Base-by-base conservation (phyloP, 2,329 filamentous ascomycete genomes). In the Talaromyces sp. region DNA sequence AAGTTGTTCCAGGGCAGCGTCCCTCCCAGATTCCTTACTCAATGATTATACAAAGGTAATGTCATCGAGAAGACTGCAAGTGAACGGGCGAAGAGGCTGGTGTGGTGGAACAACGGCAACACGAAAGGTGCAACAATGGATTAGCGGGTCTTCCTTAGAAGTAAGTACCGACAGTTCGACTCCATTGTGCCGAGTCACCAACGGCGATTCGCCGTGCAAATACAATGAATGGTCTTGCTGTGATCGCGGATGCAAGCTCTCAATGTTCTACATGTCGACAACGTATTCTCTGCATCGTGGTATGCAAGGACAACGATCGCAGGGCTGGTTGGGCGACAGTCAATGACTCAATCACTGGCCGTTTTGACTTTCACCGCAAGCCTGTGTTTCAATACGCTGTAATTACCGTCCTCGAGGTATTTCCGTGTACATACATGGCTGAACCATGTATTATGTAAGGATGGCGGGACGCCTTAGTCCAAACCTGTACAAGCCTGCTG, bases 291-390 rank as follows among this genome's bases (percentile, higher is more conserved):
- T 37, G 50, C 31, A 56, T 22, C n/a, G 22, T 56, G 10, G 33
- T 39, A 37, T 56, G 52, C 31, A 39, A 54, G 50, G 50, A 31
- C 27, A 52, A 27, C 22, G 7, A 31, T 15, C 27, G 22, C 17
- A 50, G 47, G 25, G 31, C 50, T 35, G 49, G 49, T 54, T 22
- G 27, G 52, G 31, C 50, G 10, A 35, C 61, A 63, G 61, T 63
- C 61, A 63, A 63, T 63, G 61, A 63, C 61, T 47, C 52, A 63
- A 63, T 63, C 45, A 39, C 59, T 60, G 57, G 52, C 6, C 52
- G 19, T 25, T 47, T 60, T 47, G 57, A 43, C 60, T 62, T 62
- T 31, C 33, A 35, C 58, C 41, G 31, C 33, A 56, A 39, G 33
- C 43, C 47, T 19, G 17, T 19, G 59, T 22, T 61, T 49, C 31